Percentiles rank a stretch among this genome's conserved stretches.
These are phyloP conservation scores for Candida palmyrensis DNA, from an alignment of 805 yeast species.

Conservation along the genomic window DNA sequence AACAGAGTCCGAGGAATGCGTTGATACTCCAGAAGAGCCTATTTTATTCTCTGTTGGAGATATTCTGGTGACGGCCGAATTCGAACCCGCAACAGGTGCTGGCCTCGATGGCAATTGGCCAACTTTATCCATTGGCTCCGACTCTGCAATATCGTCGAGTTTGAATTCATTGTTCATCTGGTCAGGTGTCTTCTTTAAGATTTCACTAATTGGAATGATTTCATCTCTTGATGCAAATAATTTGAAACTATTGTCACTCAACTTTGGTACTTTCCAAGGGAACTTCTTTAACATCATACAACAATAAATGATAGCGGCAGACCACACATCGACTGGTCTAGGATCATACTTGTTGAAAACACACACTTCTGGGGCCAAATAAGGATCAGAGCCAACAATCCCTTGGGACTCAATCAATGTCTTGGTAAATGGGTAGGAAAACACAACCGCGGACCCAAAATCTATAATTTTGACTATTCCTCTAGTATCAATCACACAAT, in stretches of 20 bases:
- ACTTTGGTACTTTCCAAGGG: slow-evolving; percentile 82
- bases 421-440: slow-evolving; percentile 68
- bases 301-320: slow-evolving; percentile 77
- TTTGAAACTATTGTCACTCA: slow-evolving; percentile 63
- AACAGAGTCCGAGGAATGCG: slow-evolving; percentile 8
- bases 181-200: slow-evolving; percentile 26
- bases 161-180: slow-evolving; percentile 7
- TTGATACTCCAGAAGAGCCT: slow-evolving; percentile 12
- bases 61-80: slow-evolving; percentile 2
- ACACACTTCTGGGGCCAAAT: slow-evolving; percentile 78
- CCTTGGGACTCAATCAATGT: slow-evolving; percentile 62
- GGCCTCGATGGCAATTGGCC: no score
- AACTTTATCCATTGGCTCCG: slow-evolving; percentile 10
- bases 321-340: slow-evolving; percentile 78
- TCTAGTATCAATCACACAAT: slow-evolving; percentile 76
- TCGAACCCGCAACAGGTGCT: slow-evolving; percentile 9
- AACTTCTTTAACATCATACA: slow-evolving; percentile 82
- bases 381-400: slow-evolving; percentile 82
- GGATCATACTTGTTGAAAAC: slow-evolving; percentile 61
- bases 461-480: slow-evolving; percentile 90
- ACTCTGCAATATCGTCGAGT: slow-evolving; percentile 8
- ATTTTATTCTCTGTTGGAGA: slow-evolving; percentile 5
- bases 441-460: slow-evolving; percentile 91
- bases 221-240: slow-evolving; percentile 50
- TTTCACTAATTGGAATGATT: slow-evolving; percentile 52